phyloP scores from a whole-genome alignment of 2,329 filamentous ascomycete species.

The Scedosporium apiospermum region DNA sequence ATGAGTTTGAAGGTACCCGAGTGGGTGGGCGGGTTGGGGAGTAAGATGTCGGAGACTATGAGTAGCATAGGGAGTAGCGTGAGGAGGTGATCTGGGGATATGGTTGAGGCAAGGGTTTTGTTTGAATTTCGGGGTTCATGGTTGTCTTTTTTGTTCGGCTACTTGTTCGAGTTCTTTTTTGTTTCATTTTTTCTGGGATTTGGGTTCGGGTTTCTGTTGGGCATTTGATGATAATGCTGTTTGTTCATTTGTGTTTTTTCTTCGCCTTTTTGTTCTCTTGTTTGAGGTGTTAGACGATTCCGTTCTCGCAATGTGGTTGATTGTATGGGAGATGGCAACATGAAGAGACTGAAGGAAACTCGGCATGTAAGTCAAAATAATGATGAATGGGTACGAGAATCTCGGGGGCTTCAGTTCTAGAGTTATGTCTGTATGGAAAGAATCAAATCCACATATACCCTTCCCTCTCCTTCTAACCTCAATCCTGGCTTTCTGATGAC shows the following conservation, averaged over 20 bases:
- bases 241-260: not conserved
- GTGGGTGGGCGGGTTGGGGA: conserved; percentile 34
- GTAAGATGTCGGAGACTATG: conserved; percentile 35
- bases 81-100: conserved; percentile 18
- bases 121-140: not conserved
- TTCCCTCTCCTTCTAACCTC: not conserved
- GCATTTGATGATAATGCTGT: not conserved
- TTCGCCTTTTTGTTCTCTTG: not conserved
- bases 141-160: conserved; percentile 6
- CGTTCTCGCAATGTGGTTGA: too few species aligned
- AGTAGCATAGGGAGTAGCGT: conserved; percentile 39
- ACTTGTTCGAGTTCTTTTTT: conserved; percentile 5
- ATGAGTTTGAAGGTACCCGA: conserved; percentile 45
- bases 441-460: not conserved
- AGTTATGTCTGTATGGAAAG: not conserved
- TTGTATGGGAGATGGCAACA: not conserved
- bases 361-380: not conserved
- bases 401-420: not conserved
- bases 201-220: not conserved
- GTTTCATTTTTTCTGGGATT: conserved; percentile 4
- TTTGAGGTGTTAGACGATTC: too few species aligned
- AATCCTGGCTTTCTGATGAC: not conserved
- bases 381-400: not conserved
- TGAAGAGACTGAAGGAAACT: not conserved
- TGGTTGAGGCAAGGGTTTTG: conserved; percentile 7